Evolutionary conservation across 1,284 basidiomycete species (phyloP).

Genomic region (Moesziomyces sp.): DNA sequence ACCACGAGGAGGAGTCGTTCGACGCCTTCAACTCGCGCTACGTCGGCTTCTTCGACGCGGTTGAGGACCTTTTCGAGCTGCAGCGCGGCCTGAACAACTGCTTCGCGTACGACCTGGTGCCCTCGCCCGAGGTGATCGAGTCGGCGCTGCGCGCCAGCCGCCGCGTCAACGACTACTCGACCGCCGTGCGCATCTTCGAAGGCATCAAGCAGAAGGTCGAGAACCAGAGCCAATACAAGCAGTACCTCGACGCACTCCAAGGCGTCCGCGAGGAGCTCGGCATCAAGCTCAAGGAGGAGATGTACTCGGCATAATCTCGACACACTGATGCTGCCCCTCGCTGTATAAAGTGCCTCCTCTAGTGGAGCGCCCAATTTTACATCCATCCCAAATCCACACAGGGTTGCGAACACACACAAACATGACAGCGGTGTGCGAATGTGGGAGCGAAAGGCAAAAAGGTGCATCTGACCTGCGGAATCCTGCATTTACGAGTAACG

Average conservation of each 20-base stretch:
- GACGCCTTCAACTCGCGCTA: conserved; percentile 94
- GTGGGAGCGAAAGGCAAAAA: too few relatives aligned
- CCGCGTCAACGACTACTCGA: conserved; percentile 95
- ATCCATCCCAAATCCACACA: too few relatives aligned
- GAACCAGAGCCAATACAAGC: conserved; percentile 65
- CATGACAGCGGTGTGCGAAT: too few relatives aligned
- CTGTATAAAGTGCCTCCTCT: too few relatives aligned
- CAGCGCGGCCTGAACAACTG: conserved; percentile 95
- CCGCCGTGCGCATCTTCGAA: conserved; percentile 91
- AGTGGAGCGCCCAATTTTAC: too few relatives aligned
- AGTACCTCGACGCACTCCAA: conserved; percentile 65
- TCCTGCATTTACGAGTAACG: too few relatives aligned
- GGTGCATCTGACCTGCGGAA: too few relatives aligned
- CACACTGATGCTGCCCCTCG: too few relatives aligned
- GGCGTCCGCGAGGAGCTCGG: conserved; percentile 62
- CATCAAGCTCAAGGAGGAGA: conserved; percentile 63
- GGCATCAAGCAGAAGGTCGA: conserved; percentile 68
- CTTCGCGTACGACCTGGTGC: conserved; percentile 98
- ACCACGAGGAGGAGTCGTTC: conserved; percentile 82
- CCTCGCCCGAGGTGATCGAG: conserved; percentile 87
- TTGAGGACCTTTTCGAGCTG: conserved; percentile 91
- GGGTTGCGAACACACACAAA: too few relatives aligned
- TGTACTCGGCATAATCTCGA: conserved; percentile 48
- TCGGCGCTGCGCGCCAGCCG: conserved; percentile 88
- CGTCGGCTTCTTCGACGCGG: conserved; percentile 88